Evolutionary conservation across 441 rosid genomes (phyloP).

Genomic region (Syzygium syzygioides): DNA sequence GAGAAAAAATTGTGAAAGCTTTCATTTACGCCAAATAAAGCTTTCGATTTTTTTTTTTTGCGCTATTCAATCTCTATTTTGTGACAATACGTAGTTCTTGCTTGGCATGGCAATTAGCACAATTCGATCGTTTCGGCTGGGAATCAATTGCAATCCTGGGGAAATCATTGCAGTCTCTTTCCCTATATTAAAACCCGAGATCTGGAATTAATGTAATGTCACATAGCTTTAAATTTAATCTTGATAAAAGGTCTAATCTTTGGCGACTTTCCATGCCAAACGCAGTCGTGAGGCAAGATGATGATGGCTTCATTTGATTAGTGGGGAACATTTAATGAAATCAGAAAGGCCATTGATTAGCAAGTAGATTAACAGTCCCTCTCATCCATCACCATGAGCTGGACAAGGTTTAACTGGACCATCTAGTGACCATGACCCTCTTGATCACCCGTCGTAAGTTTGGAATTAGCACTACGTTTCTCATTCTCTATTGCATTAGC

Average conservation of each 20-base stretch:
- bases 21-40: background rate
- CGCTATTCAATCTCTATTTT: background rate
- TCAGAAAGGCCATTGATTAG: background rate
- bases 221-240: background rate
- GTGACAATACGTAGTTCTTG: background rate
- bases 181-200: background rate
- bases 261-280: background rate
- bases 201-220: background rate
- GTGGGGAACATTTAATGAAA: background rate
- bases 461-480: background rate
- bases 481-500: background rate
- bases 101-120: background rate
- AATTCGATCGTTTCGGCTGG: background rate
- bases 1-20: background rate
- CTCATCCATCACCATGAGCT: constrained; percentile 10
- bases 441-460: background rate
- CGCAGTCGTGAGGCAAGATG: background rate
- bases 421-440: constrained; percentile 10
- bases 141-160: background rate
- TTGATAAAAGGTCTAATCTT: background rate
- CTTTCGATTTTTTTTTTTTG: background rate
- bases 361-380: constrained; percentile 26
- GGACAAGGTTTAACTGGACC: constrained; percentile 3
- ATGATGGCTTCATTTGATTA: background rate
- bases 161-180: background rate